Base-by-base conservation (phyloP, 495 filamentous ascomycete species). In the Staphylotrichum tortipilum region DNA sequence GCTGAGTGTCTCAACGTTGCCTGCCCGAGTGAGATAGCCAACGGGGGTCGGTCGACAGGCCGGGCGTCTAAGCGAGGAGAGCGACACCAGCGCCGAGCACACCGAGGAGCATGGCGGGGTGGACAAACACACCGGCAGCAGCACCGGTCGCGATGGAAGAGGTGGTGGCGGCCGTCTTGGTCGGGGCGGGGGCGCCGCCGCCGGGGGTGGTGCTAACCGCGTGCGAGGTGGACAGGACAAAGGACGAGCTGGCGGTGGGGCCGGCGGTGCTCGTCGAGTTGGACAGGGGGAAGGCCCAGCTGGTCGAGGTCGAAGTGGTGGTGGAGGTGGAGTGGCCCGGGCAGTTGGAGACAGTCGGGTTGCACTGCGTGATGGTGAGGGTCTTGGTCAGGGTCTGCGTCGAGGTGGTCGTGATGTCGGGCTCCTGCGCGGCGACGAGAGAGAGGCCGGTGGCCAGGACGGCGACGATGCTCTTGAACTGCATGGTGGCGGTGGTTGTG, bases 351-450 rank as follows among this genome's bases (percentile, higher is more conserved):
- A 63, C 61, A 29, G 63, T 66, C 8, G 70, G 66, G 57, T 66
- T 71, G 66, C 71, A 72, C 62, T 67, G 52, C 48, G 70, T 73
- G 56, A 75, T 68, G 55, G 73, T 75, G 59, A 73, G 56, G 24
- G 70, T 73, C 44, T 64, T 54, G 29, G 71, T 73, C 55, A 69
- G 52, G 49, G 68, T 70, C 46, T 63, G 60, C 22, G 69, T 73
- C 50, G 69, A 66, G 36, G 72, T 72, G 40, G 62, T 69, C 51
- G 49, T 63, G 36, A 51, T 59, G 40, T 58, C 50, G 38, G 31
- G 47, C 35, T 59, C 57, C 36, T 63, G 24, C 28, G 59, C 62
- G 49, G 53, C 42, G 24, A 54, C 61, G 49, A 65, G 28, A 26
- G 63, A 51, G 38, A 59, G 52, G 56, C 58, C 56, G 26, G 59